Conservation (phyloP, 2,329 filamentous ascomycete genomes). For the Triangularia verruculosa region DNA sequence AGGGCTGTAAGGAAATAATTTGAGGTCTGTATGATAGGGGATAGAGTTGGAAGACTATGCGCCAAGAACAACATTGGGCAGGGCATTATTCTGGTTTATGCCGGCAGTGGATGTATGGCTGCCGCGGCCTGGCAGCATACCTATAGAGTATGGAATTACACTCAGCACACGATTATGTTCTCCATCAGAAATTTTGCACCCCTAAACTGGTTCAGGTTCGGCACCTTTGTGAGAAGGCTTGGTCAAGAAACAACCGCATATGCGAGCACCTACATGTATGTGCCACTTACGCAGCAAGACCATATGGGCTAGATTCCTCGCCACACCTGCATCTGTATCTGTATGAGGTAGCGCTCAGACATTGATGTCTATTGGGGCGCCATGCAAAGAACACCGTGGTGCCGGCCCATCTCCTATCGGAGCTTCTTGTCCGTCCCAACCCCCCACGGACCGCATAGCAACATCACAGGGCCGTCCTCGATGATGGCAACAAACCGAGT, state of each 20-base stretch:
- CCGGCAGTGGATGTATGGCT: no score
- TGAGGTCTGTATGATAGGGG: background rate
- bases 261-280: background rate
- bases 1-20: background rate
- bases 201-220: background rate
- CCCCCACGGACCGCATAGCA: background rate
- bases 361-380: background rate
- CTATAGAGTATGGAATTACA: no score
- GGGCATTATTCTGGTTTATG: background rate
- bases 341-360: no score
- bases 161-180: no score
- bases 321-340: no score
- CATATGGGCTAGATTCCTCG: background rate
- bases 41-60: background rate
- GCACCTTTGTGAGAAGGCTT: background rate
- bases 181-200: background rate
- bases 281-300: background rate
- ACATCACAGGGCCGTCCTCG: background rate
- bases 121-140: no score
- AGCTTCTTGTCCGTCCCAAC: background rate
- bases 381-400: background rate
- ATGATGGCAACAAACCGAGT: background rate
- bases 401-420: background rate
- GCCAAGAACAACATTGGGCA: background rate
- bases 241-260: background rate